Evolutionary conservation across 306 rosid genomes (phyloP), one percentile per base, ranked within the genome.

Genomic region (Hippophae tibetana): DNA sequence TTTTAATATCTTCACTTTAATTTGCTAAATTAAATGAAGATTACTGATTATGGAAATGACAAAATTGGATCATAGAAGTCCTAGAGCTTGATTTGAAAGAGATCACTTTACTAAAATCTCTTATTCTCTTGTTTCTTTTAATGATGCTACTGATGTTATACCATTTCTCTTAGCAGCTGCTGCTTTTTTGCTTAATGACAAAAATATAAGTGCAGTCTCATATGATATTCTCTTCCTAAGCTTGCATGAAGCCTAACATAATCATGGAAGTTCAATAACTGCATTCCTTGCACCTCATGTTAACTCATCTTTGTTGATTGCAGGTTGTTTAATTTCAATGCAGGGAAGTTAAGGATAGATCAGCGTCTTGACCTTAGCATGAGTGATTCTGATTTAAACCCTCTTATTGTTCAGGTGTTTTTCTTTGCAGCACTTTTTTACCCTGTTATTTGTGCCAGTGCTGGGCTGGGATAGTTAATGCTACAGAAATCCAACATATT

Each of bases 351-450:
- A 73, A 84, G 69, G 73, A 87, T 87, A 96, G 98, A 88, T 43
- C 93, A 92, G 72, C 79, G 85, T 66, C 69, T 87, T 23, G 77
- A 66, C 73, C 89, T 92, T 45, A 80, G 96, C 79, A 92, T 92
- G 98, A 88, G 96, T 76, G 98, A 88, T 75, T 86, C 82, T 46
- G 98, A 92, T 82, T 78, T 92, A 61, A 89, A 87, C 78, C 96
- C 96, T 71, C 96, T 92, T 60, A 68, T 92, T 51, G 63, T 92
- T 69, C 99, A 88, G 96, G 98, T 92, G 69, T 54, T 51, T 64
- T 66, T 43, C 56, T 62, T 57, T 54, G 9, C 31, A 14, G 27
- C 42, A 55, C 12, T 14, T 27, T 13, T 59, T 42, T 59, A 65
- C 59, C 43, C 23, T 49, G 26, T 31, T 31, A 31, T 31, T 31